phyloP scores from a whole-genome alignment of 2,329 filamentous ascomycete species.

The Trichoderma koningiopsis region DNA sequence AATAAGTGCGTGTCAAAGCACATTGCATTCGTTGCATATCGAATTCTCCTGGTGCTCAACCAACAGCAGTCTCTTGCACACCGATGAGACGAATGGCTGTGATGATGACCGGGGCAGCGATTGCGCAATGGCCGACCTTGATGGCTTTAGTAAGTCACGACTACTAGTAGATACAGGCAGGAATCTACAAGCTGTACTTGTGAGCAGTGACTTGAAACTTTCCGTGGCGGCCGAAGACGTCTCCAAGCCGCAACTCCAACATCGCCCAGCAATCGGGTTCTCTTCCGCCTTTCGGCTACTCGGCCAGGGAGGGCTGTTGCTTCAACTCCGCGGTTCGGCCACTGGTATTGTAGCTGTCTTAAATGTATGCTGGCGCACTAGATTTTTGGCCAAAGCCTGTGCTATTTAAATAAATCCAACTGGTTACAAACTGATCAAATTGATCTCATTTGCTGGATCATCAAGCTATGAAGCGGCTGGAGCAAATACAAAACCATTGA shows the following conservation, averaged over 20 bases:
- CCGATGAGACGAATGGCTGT: neutral
- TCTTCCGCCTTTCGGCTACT: neutral
- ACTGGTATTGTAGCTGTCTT: neutral
- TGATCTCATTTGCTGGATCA: neutral
- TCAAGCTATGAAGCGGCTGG: neutral
- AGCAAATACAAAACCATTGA: neutral
- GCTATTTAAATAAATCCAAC: too few species aligned
- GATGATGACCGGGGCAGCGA: neutral
- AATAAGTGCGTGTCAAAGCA: neutral
- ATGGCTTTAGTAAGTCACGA: neutral
- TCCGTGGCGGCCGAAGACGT: neutral
- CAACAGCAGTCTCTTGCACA: neutral
- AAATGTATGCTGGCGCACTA: too few species aligned
- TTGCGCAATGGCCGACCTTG: slow-evolving; percentile 9
- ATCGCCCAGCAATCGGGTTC: neutral
- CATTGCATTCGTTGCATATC: neutral
- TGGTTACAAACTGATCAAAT: too few species aligned
- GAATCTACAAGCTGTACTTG: neutral
- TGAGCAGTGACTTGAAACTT: neutral
- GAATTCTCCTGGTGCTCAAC: neutral
- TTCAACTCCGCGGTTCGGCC: neutral
- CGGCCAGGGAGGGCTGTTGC: slow-evolving; percentile 1
- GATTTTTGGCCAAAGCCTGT: too few species aligned
- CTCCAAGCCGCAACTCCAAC: neutral
- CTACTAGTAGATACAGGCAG: too few species aligned